Base-by-base conservation (phyloP, 2,329 filamentous ascomycete genomes). In the Arthroderma sp. region DNA sequence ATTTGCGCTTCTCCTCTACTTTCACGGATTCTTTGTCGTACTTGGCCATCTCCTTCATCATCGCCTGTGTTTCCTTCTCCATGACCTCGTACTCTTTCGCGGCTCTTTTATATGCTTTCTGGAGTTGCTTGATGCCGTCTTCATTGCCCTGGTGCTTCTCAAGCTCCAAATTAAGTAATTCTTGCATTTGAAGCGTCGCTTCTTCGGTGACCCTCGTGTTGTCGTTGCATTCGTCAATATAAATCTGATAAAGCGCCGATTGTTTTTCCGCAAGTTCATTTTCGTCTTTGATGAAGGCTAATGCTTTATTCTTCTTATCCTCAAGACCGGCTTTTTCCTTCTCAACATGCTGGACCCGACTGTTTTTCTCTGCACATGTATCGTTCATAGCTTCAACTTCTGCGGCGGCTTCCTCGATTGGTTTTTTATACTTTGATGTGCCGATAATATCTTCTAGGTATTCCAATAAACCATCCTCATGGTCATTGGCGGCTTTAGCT, bases 381-480 rank as follows among this genome's bases (percentile, higher is more conserved):
- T 98, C 91, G 59, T 98, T 98, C 44, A 96, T 74, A 1, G 79
- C 80, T 64, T 98, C 91, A 0, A 94, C 86, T 63, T 96, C 86
- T 1, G 82, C 69, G 0, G 87, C 89, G 0, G 88, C 82, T 66
- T 98, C 91, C 55, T 98, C 91, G 51, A 98, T 98, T 0, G 91
- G 89, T 0, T 83, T 77, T 68, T 98, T 98, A 70, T 98, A 98
- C 62, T 94, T 95, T 4, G 91, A 96, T 0, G 91, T 98, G 50
- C 93, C 91, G 55, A 98, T 96, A 50, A 98, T 98, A 58, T 98
- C 91, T 62, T 98, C 91, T 0, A 98, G 77, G 52, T 98, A 98
- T 63, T 98, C 91, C 11, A 98, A 73, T 3, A 98, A 75, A 8
- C 91, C 91, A 57, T 98, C 91, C 49, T 98, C 91, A 58, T 96